A percentile compares a stretch with the other conserved stretches of the same genome.
Evolutionary conservation across 2,329 filamentous ascomycete genomes (phyloP).

Genomic region (Aspergillus sp.): DNA sequence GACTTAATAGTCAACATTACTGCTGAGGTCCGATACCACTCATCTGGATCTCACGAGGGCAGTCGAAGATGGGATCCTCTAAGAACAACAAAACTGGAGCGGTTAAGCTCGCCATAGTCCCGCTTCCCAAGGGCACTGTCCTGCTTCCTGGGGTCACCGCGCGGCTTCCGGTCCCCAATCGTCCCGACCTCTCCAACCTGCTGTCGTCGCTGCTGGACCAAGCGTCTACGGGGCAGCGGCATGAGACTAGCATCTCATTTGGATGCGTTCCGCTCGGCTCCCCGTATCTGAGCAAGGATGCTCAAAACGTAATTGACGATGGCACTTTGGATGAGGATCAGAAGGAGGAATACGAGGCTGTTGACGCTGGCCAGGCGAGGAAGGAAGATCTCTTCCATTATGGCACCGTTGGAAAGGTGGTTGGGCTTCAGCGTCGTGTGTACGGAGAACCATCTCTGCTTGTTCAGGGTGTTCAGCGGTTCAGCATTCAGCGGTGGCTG

Average conservation of each 20-base stretch:
- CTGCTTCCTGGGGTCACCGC: conserved; percentile 80
- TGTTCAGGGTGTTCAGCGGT: conserved; percentile 75
- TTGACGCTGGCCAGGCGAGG: conserved; percentile 54
- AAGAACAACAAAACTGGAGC: conserved; percentile 29
- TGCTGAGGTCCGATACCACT: background rate
- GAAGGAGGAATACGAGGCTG: conserved; percentile 39
- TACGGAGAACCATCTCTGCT: conserved; percentile 73
- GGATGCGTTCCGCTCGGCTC: conserved; percentile 82
- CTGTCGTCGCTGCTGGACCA: conserved; percentile 78
- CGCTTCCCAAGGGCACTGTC: conserved; percentile 71
- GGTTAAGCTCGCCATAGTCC: conserved; percentile 64
- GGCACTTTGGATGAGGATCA: conserved; percentile 47
- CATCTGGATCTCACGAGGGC: background rate
- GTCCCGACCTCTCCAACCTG: conserved; percentile 81
- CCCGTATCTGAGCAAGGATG: conserved; percentile 64
- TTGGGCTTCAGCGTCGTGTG: conserved; percentile 67
- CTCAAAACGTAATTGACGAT: conserved; percentile 66
- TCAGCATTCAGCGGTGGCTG: conserved; percentile 65
- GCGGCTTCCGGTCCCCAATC: conserved; percentile 73
- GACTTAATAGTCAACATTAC: background rate
- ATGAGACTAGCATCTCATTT: conserved; percentile 65
- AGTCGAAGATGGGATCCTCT: conserved; percentile 23
- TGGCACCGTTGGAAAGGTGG: conserved; percentile 73
- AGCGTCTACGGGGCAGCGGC: conserved; percentile 57
- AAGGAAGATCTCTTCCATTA: conserved; percentile 73